These are phyloP conservation scores for Dendrobium officinale DNA, from an alignment of 106 monocot genomes.

Conservation along the genomic window DNA sequence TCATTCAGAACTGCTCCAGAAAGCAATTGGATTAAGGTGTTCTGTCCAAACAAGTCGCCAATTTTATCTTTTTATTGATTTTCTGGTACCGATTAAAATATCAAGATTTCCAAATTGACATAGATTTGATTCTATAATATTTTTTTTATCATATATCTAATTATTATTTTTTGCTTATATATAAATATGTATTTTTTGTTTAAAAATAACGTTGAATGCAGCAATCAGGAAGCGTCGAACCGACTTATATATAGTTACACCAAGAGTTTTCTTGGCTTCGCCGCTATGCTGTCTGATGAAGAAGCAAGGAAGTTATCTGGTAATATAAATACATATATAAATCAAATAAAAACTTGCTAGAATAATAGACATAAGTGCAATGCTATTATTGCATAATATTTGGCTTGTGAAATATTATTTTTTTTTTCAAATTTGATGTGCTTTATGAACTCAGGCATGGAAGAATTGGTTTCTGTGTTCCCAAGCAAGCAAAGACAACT, in stretches of 20 bases:
- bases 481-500: constrained; percentile 3
- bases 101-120: no score
- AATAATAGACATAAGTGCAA: no score
- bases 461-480: constrained; percentile 12
- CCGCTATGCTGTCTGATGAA: constrained; percentile 13
- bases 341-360: no score
- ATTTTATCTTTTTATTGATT: no score
- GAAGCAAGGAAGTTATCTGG: constrained; percentile 2
- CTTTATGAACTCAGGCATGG: not conserved
- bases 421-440: no score
- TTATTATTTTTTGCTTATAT: not conserved
- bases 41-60: not conserved
- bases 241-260: constrained; percentile 6
- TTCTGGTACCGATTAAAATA: no score
- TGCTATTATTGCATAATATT: no score
- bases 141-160: no score
- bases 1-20: not conserved
- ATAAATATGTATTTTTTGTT: not conserved
- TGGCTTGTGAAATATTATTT: no score
- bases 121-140: no score
- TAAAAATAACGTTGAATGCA: not conserved
- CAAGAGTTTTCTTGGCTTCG: constrained; percentile 16
- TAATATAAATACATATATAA: not conserved
- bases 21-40: not conserved
- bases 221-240: constrained; percentile 6